Evolutionary conservation across 331 rosid genomes (phyloP), one percentile per base, ranked within the genome.

Genomic region (Stylosanthes scabra): DNA sequence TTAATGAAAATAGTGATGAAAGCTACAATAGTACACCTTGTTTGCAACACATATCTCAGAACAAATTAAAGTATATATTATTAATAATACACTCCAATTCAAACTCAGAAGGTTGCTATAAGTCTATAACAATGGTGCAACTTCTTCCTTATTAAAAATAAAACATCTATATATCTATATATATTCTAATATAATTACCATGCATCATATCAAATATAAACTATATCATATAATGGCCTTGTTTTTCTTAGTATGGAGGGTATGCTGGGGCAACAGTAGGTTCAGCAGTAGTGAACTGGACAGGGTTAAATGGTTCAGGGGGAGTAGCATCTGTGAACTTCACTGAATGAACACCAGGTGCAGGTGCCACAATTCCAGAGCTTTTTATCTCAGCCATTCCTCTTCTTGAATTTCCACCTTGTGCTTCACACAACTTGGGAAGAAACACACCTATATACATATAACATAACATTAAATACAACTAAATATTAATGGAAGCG

Each of bases 321-420:
- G 88, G 71, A 64, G 72, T 44, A 9, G 57, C 74, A 0, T 4
- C 39, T 34, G 12, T 12, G n/a, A 83, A 67, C 34, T 62, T 71
- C 3, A 55, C 84, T 2, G 84, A 8, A 14, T 60, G 66, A 27
- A 87, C 41, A 27, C 84, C 41, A 8, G 98, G 93, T 44, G 84
- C 96, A 5, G 90, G 89, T 27, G 98, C 96, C 34, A 78, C 90
- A 28, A 27, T 47, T 0, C 96, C 92, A n/a, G 96, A 91, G 86
- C 96, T 89, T 14, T 57, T 80, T 2, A 93, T 49, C 85, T 91
- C 98, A 3, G 96, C 85, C 97, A 93, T 82, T 74, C 59, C 82
- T 56, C 91, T 29, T 5, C 96, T 84, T 27, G 34, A 78, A 68
- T 83, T 83, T 40, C 11, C 83, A n/a, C 82, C 87, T 65, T 82